A percentile compares a stretch with the other conserved stretches of the same genome.
Conservation (phyloP, 352 stramenopile genomes). For the Globisporangium echinulatum region DNA sequence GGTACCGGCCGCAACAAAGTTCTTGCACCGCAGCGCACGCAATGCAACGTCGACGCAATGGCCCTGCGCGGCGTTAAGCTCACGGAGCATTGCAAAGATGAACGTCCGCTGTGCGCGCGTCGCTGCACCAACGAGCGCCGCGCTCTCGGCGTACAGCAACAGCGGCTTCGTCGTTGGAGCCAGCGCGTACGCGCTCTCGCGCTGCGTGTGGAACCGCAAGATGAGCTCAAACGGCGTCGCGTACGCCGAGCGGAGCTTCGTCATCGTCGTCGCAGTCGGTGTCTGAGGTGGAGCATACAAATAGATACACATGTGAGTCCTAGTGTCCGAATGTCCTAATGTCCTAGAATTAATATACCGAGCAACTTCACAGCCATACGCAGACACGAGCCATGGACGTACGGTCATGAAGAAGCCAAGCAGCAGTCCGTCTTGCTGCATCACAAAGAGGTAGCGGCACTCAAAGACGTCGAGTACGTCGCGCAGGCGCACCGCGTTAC, state of each 20-base stretch:
- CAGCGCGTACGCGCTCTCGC: constrained; percentile 16
- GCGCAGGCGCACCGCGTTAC: constrained; percentile 15
- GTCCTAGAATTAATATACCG: neutral
- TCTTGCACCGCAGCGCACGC: constrained; percentile 52
- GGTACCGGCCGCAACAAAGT: constrained; percentile 51
- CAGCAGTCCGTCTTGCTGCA: constrained; percentile 56
- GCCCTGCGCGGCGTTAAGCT: constrained; percentile 46
- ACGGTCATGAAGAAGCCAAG: constrained; percentile 51
- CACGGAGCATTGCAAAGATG: constrained; percentile 43
- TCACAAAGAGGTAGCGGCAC: constrained; percentile 58
- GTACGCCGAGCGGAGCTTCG: constrained; percentile 30
- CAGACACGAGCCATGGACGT: neutral
- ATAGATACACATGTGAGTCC: neutral
- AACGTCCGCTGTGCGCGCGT: constrained; percentile 35
- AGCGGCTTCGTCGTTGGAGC: constrained; percentile 15
- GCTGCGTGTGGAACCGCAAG: constrained; percentile 36
- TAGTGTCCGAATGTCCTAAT: neutral
- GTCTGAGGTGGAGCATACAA: constrained; percentile 7
- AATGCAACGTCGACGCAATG: constrained; percentile 49
- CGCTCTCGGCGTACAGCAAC: constrained; percentile 65
- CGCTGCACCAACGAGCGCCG: constrained; percentile 40
- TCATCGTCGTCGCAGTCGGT: constrained; percentile 46
- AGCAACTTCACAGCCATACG: neutral
- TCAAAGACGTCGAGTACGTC: constrained; percentile 30
- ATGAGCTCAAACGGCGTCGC: constrained; percentile 50